Percentiles rank a stretch among this genome's conserved stretches.
Conservation (phyloP, 2,329 filamentous ascomycete species). For the Paecilomyces dactylethromorphus region DNA sequence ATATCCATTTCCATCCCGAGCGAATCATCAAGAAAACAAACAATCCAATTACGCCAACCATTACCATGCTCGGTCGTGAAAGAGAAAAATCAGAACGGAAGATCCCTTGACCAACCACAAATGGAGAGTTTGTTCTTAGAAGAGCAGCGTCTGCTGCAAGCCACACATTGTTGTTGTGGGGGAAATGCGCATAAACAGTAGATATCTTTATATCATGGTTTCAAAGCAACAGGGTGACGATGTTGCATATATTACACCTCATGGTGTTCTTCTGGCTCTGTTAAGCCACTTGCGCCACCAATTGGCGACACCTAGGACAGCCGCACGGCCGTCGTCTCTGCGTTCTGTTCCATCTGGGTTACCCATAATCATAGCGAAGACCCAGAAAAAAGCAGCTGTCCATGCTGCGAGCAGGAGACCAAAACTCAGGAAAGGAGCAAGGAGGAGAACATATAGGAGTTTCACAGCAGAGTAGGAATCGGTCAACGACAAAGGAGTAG, state of each 20-base stretch:
- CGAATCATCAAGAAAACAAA: neutral
- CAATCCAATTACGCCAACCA: neutral
- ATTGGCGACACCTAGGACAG: constrained; percentile 50
- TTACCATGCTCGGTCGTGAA: neutral
- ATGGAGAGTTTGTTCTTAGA: neutral
- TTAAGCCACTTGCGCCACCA: constrained; percentile 57
- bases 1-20: neutral
- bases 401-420: constrained; percentile 52
- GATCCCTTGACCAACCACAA: neutral
- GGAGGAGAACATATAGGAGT: constrained; percentile 47
- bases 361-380: constrained; percentile 54
- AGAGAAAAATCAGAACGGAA: neutral
- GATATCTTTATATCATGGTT: neutral
- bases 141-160: neutral
- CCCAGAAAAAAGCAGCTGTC: constrained; percentile 57
- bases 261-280: constrained; percentile 19
- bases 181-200: neutral
- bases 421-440: constrained; percentile 52
- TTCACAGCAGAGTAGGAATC: constrained; percentile 27
- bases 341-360: constrained; percentile 56
- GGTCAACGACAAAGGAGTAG: constrained; percentile 18
- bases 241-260: neutral
- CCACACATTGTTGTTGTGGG: neutral
- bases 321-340: constrained; percentile 55
- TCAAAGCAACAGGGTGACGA: neutral